A percentile compares a stretch with the other conserved stretches of the same genome.
phyloP scores from a whole-genome alignment of 1,284 basidiomycete genomes.

The Exobasidium rhododendri region DNA sequence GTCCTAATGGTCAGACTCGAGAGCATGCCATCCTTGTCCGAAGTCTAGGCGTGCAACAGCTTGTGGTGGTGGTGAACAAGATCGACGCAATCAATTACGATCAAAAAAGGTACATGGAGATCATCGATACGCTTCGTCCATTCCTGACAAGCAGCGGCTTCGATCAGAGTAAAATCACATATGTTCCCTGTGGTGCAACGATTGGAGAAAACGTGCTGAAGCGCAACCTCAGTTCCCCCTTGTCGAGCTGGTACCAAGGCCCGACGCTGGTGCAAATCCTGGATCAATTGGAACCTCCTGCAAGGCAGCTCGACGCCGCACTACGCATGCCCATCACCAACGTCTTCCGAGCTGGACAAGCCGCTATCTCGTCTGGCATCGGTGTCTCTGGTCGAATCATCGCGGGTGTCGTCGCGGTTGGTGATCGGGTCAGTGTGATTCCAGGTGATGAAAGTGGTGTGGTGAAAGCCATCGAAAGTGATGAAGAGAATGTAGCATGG shows the following conservation, averaged over 20 bases:
- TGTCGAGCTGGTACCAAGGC: conserved; percentile 78
- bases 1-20: conserved; percentile 89
- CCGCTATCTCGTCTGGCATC: conserved; percentile 67
- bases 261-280: conserved; percentile 79
- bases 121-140: conserved; percentile 69
- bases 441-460: conserved; percentile 87
- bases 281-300: conserved; percentile 67
- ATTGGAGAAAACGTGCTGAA: conserved; percentile 78
- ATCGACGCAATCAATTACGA: conserved; percentile 72
- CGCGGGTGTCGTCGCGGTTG: conserved; percentile 84
- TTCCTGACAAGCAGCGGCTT: conserved; percentile 89
- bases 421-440: conserved; percentile 77
- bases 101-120: conserved; percentile 77
- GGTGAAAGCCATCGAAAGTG: conserved; percentile 77
- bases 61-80: conserved; percentile 92
- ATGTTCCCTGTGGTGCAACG: conserved; percentile 86
- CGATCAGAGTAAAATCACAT: conserved; percentile 70
- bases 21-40: conserved; percentile 90
- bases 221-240: conserved; percentile 59
- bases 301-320: conserved; percentile 72
- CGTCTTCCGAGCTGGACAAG: conserved; percentile 77
- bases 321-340: conserved; percentile 88
- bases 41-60: conserved; percentile 88
- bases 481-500: conserved; percentile 76
- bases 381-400: conserved; percentile 83